Evolutionary conservation across 2,329 filamentous ascomycete genomes (phyloP).

Genomic region (Cladophialophora psammophila): DNA sequence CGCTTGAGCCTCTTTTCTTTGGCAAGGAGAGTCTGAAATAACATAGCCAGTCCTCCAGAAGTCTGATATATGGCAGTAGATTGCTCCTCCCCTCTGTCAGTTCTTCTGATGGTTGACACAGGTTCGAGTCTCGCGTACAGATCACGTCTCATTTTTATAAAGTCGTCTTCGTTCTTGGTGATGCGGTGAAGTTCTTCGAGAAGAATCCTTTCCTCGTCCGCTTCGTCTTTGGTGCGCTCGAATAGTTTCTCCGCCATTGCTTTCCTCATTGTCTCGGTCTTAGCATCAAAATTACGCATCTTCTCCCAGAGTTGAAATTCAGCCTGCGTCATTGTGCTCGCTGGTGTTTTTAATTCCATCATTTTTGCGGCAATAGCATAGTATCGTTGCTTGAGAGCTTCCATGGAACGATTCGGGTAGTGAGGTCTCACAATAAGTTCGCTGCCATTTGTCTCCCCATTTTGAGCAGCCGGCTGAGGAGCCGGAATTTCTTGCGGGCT

Average conservation of each 20-base stretch:
- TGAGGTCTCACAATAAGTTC: slow-evolving; percentile 37
- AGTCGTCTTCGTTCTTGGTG: slow-evolving; percentile 80
- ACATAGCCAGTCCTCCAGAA: slow-evolving; percentile 77
- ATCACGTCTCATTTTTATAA: slow-evolving; percentile 87
- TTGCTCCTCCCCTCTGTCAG: slow-evolving; percentile 48
- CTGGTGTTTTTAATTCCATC: slow-evolving; percentile 79
- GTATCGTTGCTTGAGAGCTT: slow-evolving; percentile 90
- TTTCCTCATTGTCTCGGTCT: slow-evolving; percentile 81
- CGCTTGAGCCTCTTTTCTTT: slow-evolving; percentile 91
- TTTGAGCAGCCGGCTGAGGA: slow-evolving; percentile 15
- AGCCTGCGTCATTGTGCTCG: slow-evolving; percentile 83
- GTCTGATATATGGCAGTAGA: slow-evolving; percentile 72
- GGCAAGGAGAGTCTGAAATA: slow-evolving; percentile 82
- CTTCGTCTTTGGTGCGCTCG: slow-evolving; percentile 81
- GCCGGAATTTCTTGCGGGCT: slow-evolving; percentile 60
- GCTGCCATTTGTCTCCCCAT: slow-evolving; percentile 46
- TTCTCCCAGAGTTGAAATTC: slow-evolving; percentile 85
- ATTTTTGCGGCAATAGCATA: slow-evolving; percentile 85
- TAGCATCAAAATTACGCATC: slow-evolving; percentile 85
- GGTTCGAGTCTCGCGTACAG: slow-evolving; percentile 87
- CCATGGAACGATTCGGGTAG: slow-evolving; percentile 70
- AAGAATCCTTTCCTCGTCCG: slow-evolving; percentile 88
- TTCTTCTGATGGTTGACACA: slow-evolving; percentile 73
- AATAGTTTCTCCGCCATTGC: slow-evolving; percentile 82
- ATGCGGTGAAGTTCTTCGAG: slow-evolving; percentile 92